These are phyloP conservation scores for Meyerozyma athensensis DNA, from an alignment of 1,139 yeast genomes.

Conservation along the genomic window DNA sequence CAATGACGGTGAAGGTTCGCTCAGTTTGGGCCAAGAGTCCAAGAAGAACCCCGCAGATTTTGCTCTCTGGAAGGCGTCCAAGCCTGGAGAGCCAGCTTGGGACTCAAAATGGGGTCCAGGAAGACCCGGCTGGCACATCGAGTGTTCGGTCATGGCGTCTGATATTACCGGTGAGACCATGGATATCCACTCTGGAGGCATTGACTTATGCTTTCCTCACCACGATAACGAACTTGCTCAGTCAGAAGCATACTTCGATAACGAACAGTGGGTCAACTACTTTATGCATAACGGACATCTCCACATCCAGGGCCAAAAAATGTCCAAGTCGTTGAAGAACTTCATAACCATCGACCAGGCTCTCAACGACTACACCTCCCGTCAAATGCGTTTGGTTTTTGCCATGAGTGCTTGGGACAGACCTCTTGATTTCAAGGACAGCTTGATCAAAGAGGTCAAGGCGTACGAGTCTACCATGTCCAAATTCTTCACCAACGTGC, in stretches of 20 bases:
- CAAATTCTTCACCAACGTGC: constrained; percentile 78
- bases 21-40: constrained; percentile 44
- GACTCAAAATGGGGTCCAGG: constrained; percentile 95
- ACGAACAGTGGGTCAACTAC: constrained; percentile 93
- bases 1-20: constrained; percentile 94
- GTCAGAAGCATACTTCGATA: constrained; percentile 87
- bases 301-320: constrained; percentile 96
- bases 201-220: constrained; percentile 98
- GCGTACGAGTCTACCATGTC: constrained; percentile 68
- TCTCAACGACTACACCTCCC: constrained; percentile 57
- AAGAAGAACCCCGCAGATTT: constrained; percentile 81
- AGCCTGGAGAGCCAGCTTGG: constrained; percentile 98
- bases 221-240: constrained; percentile 98
- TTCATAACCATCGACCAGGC: constrained; percentile 95
- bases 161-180: constrained; percentile 77
- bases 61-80: constrained; percentile 95
- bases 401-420: constrained; percentile 90
- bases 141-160: constrained; percentile 98
- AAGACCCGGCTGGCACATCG: constrained; percentile 99
- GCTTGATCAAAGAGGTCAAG: constrained; percentile 70
- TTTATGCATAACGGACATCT: constrained; percentile 95
- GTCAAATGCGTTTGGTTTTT: constrained; percentile 87
- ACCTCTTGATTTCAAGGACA: constrained; percentile 86
- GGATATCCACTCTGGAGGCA: constrained; percentile 97
- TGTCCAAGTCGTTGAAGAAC: constrained; percentile 93